phyloP scores from a whole-genome alignment of 345 rosid genomes.

The Cochlearia excelsa region DNA sequence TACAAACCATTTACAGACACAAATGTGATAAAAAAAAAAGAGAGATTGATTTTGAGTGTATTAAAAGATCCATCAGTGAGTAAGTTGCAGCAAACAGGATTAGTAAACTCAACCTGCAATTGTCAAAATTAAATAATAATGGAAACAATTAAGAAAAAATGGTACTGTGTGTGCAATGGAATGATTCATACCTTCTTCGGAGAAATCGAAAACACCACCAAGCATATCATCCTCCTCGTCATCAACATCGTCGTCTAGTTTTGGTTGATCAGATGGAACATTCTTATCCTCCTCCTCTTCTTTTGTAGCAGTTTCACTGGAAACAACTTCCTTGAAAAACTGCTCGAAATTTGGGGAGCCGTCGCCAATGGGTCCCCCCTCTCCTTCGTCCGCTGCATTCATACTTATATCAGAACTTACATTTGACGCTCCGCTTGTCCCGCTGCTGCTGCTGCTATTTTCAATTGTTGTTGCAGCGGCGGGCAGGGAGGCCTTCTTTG shows the following conservation, averaged over 20 bases:
- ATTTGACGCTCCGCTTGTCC: constrained; percentile 58
- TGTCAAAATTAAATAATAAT: neutral
- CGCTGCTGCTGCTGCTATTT: constrained; percentile 35
- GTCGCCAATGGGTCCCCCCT: constrained; percentile 39
- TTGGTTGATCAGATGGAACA: constrained; percentile 56
- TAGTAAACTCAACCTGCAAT: constrained; percentile 38
- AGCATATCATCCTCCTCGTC: constrained; percentile 75
- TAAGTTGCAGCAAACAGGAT: constrained; percentile 45
- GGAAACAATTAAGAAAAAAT: neutral
- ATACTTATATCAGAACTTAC: constrained; percentile 60
- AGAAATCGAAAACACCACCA: constrained; percentile 92
- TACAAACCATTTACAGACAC: constrained; percentile 68
- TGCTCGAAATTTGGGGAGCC: constrained; percentile 61
- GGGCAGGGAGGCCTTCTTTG: constrained; percentile 49
- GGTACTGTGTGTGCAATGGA: neutral
- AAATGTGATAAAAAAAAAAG: constrained; percentile 30
- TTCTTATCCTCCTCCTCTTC: constrained; percentile 40
- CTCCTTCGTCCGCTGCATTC: constrained; percentile 53
- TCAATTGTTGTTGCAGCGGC: constrained; percentile 49
- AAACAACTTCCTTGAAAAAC: constrained; percentile 52
- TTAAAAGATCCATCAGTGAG: constrained; percentile 43
- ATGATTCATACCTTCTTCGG: constrained; percentile 69
- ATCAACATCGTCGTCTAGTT: constrained; percentile 62
- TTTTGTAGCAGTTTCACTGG: constrained; percentile 38
- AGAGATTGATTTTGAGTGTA: constrained; percentile 32